phyloP scores from a whole-genome alignment of 148 eudicot species.

The Selenicereus undatus region DNA sequence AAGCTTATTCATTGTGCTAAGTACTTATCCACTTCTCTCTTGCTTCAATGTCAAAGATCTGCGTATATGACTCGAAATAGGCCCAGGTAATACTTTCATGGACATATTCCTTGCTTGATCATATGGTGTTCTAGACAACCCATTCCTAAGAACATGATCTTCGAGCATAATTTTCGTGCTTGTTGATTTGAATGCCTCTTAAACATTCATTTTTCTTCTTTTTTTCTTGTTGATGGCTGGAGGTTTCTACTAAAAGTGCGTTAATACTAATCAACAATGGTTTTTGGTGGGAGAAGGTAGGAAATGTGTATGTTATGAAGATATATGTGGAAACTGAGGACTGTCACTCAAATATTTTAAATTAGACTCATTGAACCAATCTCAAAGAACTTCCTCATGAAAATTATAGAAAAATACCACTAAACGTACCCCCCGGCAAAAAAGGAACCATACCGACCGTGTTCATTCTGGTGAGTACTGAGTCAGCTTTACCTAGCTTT shows the following conservation, averaged over 20 bases:
- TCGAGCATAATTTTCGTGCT: slow-evolving; percentile 22
- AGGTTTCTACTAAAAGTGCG: not conserved
- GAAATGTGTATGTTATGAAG: not conserved
- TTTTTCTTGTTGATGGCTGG: not conserved
- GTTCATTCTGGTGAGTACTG: no score
- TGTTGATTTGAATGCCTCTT: slow-evolving; percentile 20
- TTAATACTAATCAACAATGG: no score
- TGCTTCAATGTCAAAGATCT: slow-evolving; percentile 13
- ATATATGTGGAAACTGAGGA: not conserved
- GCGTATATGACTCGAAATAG: slow-evolving; percentile 1
- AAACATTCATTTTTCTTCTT: slow-evolving; percentile 21
- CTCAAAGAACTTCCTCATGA: no score
- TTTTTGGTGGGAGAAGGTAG: not conserved
- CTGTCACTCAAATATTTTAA: no score
- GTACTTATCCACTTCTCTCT: slow-evolving; percentile 13
- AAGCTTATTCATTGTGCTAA: slow-evolving; percentile 29
- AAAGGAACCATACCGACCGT: no score
- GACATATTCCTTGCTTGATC: slow-evolving; percentile 20
- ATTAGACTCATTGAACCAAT: no score
- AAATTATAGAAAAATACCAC: no score
- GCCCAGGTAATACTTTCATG: slow-evolving; percentile 16
- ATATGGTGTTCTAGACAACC: slow-evolving; percentile 9
- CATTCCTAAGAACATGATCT: slow-evolving; percentile 25
- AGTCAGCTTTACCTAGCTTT: no score
- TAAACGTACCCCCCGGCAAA: no score